These are phyloP conservation scores for Caryocar brasiliense DNA, from an alignment of 441 rosid genomes.

Conservation along the genomic window DNA sequence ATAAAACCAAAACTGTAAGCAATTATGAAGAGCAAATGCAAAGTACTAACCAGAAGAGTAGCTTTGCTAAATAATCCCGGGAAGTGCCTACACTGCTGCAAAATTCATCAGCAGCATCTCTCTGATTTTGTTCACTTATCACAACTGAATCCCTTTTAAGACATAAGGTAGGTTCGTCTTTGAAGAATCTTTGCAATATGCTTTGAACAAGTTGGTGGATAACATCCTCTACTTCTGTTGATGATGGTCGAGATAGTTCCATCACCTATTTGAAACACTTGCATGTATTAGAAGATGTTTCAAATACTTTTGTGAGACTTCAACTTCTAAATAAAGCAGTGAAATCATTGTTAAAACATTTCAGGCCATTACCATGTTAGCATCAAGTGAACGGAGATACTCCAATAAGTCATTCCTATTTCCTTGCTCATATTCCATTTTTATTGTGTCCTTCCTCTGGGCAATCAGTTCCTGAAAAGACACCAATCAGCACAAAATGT, in stretches of 20 bases:
- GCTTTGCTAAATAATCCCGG: constrained; percentile 73
- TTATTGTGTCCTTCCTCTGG: constrained; percentile 39
- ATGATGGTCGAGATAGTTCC: constrained; percentile 70
- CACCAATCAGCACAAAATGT: constrained; percentile 6
- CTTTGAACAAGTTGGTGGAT: constrained; percentile 66
- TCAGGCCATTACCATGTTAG: constrained; percentile 41
- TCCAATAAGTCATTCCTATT: constrained; percentile 63
- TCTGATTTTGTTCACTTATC: constrained; percentile 14
- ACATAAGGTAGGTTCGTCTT: constrained; percentile 24
- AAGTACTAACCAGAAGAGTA: constrained; percentile 72
- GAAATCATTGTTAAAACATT: neutral
- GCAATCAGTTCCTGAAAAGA: constrained; percentile 53
- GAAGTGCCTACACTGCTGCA: constrained; percentile 42
- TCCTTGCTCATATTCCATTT: constrained; percentile 42
- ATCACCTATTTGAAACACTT: constrained; percentile 31
- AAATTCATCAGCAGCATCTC: constrained; percentile 29
- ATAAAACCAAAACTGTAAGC: neutral
- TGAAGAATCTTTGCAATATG: constrained; percentile 35
- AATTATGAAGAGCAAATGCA: neutral
- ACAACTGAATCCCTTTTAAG: constrained; percentile 23
- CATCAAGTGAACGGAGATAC: constrained; percentile 69
- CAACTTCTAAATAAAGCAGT: neutral
- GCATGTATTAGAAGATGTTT: neutral
- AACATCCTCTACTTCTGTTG: constrained; percentile 68
- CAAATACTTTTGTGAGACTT: neutral